phyloP scores from a whole-genome alignment of 164 flowering plant species.

The Cinnamomum chago region DNA sequence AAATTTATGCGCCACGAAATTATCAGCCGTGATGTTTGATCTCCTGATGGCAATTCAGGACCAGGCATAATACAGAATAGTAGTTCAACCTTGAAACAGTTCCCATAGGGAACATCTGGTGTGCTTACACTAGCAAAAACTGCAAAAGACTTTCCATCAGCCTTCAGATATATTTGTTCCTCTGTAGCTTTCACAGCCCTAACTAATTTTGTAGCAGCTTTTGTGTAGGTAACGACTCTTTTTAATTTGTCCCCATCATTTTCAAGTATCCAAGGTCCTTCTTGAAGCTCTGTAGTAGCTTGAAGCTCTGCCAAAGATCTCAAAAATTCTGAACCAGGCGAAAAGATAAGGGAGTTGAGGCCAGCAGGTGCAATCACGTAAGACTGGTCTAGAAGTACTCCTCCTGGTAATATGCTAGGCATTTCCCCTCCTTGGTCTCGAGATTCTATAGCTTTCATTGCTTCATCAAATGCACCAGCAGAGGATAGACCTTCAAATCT shows the following conservation, averaged over 20 bases:
- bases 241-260: conserved; percentile 51
- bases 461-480: conserved; percentile 53
- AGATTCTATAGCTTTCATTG: conserved; percentile 44
- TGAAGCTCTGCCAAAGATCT: conserved; percentile 55
- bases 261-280: conserved; percentile 74
- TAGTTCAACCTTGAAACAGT: conserved; percentile 61
- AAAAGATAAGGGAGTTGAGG: conserved; percentile 64
- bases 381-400: conserved; percentile 67
- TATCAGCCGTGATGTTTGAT: conserved; percentile 62
- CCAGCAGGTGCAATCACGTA: conserved; percentile 59
- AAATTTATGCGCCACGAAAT: conserved; percentile 92
- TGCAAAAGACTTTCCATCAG: conserved; percentile 73
- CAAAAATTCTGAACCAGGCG: conserved; percentile 58
- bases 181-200: conserved; percentile 86
- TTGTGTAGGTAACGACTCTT: conserved; percentile 59
- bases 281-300: conserved; percentile 64
- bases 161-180: conserved; percentile 79
- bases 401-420: conserved; percentile 72
- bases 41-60: conserved; percentile 76
- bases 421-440: conserved; percentile 55
- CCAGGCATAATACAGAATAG: conserved; percentile 83
- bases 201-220: conserved; percentile 62
- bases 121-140: conserved; percentile 67
- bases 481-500: conserved; percentile 45
- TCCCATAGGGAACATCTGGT: conserved; percentile 85